phyloP scores from a whole-genome alignment of 495 filamentous ascomycete species.

The Hyaloscypha bicolor region DNA sequence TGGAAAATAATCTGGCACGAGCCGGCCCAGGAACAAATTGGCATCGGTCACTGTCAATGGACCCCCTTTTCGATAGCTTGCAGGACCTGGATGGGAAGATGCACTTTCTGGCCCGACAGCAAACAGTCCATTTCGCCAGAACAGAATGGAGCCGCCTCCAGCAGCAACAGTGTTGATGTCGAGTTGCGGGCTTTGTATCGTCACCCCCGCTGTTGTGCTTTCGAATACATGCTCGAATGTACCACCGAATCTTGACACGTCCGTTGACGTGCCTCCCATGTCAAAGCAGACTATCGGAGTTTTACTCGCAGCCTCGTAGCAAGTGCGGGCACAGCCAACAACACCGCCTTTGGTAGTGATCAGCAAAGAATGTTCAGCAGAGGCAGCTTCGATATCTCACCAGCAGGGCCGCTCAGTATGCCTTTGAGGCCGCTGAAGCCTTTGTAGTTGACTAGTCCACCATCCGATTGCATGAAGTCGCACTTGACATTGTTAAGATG shows the following conservation, averaged over 20 bases:
- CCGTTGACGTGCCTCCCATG: slow-evolving; percentile 84
- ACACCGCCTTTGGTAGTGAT: slow-evolving; percentile 50
- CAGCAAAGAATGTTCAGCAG: not conserved
- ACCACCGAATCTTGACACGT: slow-evolving; percentile 90
- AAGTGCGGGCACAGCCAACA: slow-evolving; percentile 88
- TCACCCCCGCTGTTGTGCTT: slow-evolving; percentile 94
- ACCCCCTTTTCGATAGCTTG: slow-evolving; percentile 92
- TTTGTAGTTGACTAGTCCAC: slow-evolving; percentile 73
- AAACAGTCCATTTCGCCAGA: slow-evolving; percentile 90
- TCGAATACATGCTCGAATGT: slow-evolving; percentile 96
- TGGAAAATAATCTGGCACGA: slow-evolving; percentile 92
- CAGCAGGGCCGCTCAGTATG: slow-evolving; percentile 79
- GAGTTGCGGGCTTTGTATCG: slow-evolving; percentile 90
- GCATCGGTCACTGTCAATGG: slow-evolving; percentile 93
- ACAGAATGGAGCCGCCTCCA: slow-evolving; percentile 88
- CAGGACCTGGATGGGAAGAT: slow-evolving; percentile 88
- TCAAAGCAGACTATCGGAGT: slow-evolving; percentile 94
- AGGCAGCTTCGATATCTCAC: slow-evolving; percentile 29
- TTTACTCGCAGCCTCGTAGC: slow-evolving; percentile 71
- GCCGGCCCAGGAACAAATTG: slow-evolving; percentile 83
- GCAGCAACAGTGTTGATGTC: slow-evolving; percentile 98
- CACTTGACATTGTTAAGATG: slow-evolving; percentile 63
- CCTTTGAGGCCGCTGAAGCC: slow-evolving; percentile 73
- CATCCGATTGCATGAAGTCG: slow-evolving; percentile 87
- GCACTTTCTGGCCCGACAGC: slow-evolving; percentile 94